phyloP scores from a whole-genome alignment of 2,329 filamentous ascomycete genomes.

The Aureobasidium sp. region DNA sequence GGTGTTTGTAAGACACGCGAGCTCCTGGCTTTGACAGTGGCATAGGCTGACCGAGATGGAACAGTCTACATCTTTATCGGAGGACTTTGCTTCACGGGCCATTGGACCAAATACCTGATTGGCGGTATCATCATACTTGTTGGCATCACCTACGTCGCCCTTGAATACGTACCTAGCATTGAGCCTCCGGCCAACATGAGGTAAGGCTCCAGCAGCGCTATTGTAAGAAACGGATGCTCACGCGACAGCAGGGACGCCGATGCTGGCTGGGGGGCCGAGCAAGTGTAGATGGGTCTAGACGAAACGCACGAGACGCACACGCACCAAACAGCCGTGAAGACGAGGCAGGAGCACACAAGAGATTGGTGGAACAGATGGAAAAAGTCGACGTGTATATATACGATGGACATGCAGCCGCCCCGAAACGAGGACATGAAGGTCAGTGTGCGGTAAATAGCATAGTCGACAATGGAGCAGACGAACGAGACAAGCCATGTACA shows the following conservation, averaged over 20 bases:
- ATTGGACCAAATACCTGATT: constrained; percentile 63
- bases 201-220: constrained; percentile 23
- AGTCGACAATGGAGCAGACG: background rate
- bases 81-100: constrained; percentile 67
- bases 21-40: background rate
- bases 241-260: constrained; percentile 37
- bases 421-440: background rate
- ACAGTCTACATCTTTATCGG: constrained; percentile 95
- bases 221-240: background rate
- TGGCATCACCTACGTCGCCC: constrained; percentile 64
- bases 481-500: background rate
- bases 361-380: background rate
- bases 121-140: constrained; percentile 71
- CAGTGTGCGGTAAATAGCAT: background rate
- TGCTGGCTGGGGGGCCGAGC: constrained; percentile 47
- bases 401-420: background rate
- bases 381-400: background rate
- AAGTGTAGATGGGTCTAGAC: constrained; percentile 35
- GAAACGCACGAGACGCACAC: background rate
- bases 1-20: constrained; percentile 62
- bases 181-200: constrained; percentile 50
- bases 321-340: background rate
- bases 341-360: background rate
- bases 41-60: constrained; percentile 10
- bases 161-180: constrained; percentile 46